Base-by-base conservation (phyloP, 768 basidiomycete genomes). In the Agrocybe pediades region DNA sequence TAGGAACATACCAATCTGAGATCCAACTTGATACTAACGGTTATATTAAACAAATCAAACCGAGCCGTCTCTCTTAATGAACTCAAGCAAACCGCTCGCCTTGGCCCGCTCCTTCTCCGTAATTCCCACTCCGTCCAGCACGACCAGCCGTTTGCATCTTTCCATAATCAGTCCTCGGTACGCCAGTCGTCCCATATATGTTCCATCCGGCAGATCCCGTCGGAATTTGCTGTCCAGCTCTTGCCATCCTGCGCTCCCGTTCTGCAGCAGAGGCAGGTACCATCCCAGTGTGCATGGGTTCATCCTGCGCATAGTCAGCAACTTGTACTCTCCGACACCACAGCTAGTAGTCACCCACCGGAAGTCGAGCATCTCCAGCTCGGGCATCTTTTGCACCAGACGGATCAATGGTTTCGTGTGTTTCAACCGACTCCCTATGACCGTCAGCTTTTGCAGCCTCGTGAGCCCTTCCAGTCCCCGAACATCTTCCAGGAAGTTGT, bases 261-360 rank as follows among this genome's bases (percentile, higher is more conserved):
- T 77, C 53, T 90, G 84, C 47, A 95, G 78, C 54, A 98, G 72
- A 20, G 97, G 94, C 27, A 97, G 79, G 70, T 99, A 98, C 89
- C 93, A 96, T 6, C 92, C 92, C 9, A 98, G 85, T 17, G 95
- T 98, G 61, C 90, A 93, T 49, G 97, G 95, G 66, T 99, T 99
- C 94, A 98, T 97, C 67, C 80, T 81, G 61, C 49, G 47, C 40
- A 59, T 51, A 33, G 44, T 46, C 26, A 49, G 21, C 40, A 48
- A 45, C 54, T 51, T 64, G 29, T 43, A 29, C 33, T 25, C 23
- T 54, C 24, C n/a, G 16, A 23, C 2, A 20, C 9, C 40, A n/a
- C 19, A 9, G 1, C 7, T 13, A 20, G 15, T 47, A n/a, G 6
- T 6, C 42, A 49, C 48, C 26, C 48, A 78, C 96, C 96, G 82